Percentiles rank a stretch among this genome's conserved stretches.
Conservation (phyloP, 2,329 filamentous ascomycete species). For the Ascochyta pisi region DNA sequence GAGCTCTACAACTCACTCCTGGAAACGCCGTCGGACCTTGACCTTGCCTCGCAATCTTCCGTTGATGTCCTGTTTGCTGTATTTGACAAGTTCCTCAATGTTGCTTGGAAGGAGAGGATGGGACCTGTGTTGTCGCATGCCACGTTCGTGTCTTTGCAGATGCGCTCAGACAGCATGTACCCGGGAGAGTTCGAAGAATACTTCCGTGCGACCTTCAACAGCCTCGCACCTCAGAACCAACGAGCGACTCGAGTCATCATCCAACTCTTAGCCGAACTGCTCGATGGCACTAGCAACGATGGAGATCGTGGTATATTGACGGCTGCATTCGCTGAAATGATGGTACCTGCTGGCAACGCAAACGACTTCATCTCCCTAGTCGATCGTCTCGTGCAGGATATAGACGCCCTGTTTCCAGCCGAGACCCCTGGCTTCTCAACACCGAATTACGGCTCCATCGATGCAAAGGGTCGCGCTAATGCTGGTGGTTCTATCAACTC, state of each 20-base stretch:
- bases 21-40: conserved; percentile 80
- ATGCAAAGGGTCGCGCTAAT: conserved; percentile 64
- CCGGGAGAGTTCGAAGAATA: conserved; percentile 73
- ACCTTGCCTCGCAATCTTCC: conserved; percentile 75
- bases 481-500: conserved; percentile 79
- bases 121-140: conserved; percentile 79
- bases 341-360: conserved; percentile 78
- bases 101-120: conserved; percentile 89
- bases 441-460: conserved; percentile 65
- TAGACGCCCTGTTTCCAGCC: conserved; percentile 85
- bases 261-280: conserved; percentile 82
- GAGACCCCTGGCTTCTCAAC: conserved; percentile 54
- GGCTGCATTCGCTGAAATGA: conserved; percentile 84
- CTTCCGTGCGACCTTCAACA: conserved; percentile 60
- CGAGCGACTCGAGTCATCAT: conserved; percentile 84
- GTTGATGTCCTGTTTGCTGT: conserved; percentile 88
- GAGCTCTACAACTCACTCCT: conserved; percentile 89
- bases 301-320: conserved; percentile 88
- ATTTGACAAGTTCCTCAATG: conserved; percentile 90
- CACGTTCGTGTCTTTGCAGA: conserved; percentile 76
- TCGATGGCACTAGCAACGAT: conserved; percentile 90
- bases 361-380: conserved; percentile 87
- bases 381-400: conserved; percentile 88
- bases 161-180: conserved; percentile 66
- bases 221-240: conserved; percentile 65